Base-by-base conservation (phyloP, 768 basidiomycete genomes). In the Nevesoporus exiguus region DNA sequence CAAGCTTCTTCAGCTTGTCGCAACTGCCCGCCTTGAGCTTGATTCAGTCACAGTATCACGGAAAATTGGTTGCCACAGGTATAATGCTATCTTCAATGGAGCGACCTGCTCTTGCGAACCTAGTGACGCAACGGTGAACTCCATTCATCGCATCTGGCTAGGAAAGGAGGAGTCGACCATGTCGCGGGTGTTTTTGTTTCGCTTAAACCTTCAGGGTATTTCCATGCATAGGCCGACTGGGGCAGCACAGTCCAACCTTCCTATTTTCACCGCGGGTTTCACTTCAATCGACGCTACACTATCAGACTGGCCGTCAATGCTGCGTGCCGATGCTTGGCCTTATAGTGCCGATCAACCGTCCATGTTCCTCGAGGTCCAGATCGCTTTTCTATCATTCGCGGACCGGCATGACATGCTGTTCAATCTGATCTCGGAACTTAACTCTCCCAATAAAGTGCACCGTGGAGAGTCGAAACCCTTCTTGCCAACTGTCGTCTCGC, bases 261-360 rank as follows among this genome's bases (percentile, higher is more conserved):
- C 57, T 9, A 31, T 71, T 44, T n/a, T 71, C 33, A 54, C 47
- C 75, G 55, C 84, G 15, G 76, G 76, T 27, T 47, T 56, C 13
- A 53, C 51, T 45, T 60, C 61, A 13, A 43, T 62, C 22, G 65
- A 70, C 5, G 50, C 78, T 15, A 67, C 86, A 22, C 67, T 76
- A 21, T 77, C 77, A 3, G 82, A 84, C 65, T 90, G 85, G 86
- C 83, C 85, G 9, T 66, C 77, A 39, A 81, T 84, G 60, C 65
- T 85, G 41, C 56, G 70, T 13, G n/a, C 49, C 19, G 37, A 47
- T 51, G 45, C 40, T 41, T 41, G 33, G 47, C 41, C 44, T 44
- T 81, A 80, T 22, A 85, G 86, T 61, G 78, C 83, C 9, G 84
- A 84, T 62, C 74, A 78, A 10, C 76, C 87, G 11, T 72, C 84